These are phyloP conservation scores for Mortierella sp. DNA, from an alignment of 371 early-diverging fungal genomes.

Conservation along the genomic window DNA sequence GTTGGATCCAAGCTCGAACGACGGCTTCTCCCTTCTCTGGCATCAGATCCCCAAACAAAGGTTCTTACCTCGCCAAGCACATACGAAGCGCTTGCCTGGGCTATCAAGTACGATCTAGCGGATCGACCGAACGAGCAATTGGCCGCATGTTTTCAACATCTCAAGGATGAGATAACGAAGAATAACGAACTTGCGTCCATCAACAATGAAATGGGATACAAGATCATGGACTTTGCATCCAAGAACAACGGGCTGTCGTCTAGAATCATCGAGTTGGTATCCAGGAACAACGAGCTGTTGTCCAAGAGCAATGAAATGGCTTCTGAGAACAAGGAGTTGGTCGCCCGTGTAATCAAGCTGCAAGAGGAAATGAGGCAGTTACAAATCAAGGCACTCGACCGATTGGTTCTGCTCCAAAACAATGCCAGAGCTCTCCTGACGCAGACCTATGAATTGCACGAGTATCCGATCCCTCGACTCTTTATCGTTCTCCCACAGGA, in stretches of 20 bases:
- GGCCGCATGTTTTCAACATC: not conserved
- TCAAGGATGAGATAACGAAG: not conserved
- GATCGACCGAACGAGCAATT: not conserved
- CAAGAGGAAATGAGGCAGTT: not conserved
- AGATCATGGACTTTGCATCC: too few relatives aligned
- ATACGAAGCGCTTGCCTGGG: not conserved
- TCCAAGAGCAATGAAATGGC: not conserved
- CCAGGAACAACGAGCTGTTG: too few relatives aligned
- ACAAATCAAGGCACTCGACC: not conserved
- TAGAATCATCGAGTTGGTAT: too few relatives aligned
- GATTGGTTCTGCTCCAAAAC: not conserved
- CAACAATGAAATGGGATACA: too few relatives aligned
- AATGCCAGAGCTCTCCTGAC: not conserved
- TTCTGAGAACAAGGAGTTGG: too few relatives aligned
- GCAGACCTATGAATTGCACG: constrained; percentile 4
- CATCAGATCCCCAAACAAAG: too few relatives aligned
- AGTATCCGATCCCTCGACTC: constrained; percentile 1
- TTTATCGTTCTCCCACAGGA: not conserved
- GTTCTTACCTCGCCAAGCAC: too few relatives aligned
- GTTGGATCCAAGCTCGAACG: too few relatives aligned
- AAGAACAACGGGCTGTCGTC: too few relatives aligned
- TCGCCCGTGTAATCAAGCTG: not conserved
- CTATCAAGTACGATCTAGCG: not conserved
- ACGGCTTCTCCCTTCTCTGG: too few relatives aligned
- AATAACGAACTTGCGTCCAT: not conserved